These are phyloP conservation scores for Trichophyton equinum DNA, from an alignment of 2,329 filamentous ascomycete genomes.

Conservation along the genomic window DNA sequence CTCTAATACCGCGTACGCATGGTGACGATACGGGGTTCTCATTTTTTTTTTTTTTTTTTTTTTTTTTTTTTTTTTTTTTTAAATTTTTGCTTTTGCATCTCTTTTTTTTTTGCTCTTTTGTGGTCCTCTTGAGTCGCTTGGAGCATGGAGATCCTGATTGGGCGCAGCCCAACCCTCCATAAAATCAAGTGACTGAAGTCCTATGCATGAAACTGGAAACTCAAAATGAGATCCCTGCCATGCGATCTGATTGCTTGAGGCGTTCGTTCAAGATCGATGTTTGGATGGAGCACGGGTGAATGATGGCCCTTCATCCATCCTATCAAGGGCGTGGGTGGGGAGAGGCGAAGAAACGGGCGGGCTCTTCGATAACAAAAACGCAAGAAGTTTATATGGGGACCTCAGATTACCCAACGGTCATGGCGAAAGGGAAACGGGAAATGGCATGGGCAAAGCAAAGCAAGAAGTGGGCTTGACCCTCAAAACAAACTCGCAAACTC, in stretches of 20 bases:
- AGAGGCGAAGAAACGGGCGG: not conserved
- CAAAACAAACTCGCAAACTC: conserved; percentile 37
- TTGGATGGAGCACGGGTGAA: conserved; percentile 3
- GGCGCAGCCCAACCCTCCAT: conserved; percentile 21
- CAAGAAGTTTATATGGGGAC: not conserved
- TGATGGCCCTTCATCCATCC: not conserved
- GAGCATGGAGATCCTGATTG: conserved; percentile 12
- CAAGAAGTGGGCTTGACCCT: conserved; percentile 4
- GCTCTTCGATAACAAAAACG: not conserved
- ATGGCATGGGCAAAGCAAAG: conserved; percentile 9
- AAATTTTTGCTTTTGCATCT: not conserved
- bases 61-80: not conserved
- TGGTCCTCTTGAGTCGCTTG: not conserved
- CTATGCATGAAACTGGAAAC: conserved; percentile 38
- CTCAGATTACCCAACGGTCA: conserved; percentile 2
- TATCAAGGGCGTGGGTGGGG: not conserved
- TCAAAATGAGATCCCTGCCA: conserved; percentile 18
- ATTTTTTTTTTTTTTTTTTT: not conserved
- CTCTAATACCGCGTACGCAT: not conserved
- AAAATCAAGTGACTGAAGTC: conserved; percentile 49
- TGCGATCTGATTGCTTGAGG: conserved; percentile 15
- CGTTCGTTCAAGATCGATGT: not conserved
- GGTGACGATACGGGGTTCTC: not conserved
- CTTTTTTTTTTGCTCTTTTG: not conserved
- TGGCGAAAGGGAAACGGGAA: conserved; percentile 7